Percentiles rank a stretch among this genome's conserved stretches.
These are phyloP conservation scores for Talaromyces nanjingensis DNA, from an alignment of 495 filamentous ascomycete genomes.

Conservation along the genomic window DNA sequence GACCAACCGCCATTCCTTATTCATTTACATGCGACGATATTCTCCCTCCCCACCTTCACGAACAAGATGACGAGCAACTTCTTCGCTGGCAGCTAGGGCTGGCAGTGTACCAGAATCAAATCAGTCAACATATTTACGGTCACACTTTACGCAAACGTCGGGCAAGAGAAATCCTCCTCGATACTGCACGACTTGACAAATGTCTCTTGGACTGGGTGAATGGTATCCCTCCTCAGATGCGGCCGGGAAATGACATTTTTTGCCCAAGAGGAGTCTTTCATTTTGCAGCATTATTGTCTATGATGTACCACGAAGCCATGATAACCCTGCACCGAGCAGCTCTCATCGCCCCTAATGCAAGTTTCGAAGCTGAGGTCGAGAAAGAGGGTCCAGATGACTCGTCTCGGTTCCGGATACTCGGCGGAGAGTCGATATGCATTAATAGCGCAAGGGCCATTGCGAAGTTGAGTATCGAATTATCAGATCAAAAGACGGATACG, in stretches of 20 bases:
- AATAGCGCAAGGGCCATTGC: conserved; percentile 4
- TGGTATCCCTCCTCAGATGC: conserved; percentile 2
- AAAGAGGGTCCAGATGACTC: conserved; percentile 4
- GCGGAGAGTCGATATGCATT: conserved; percentile 1
- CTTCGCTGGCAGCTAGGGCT: conserved; percentile 6
- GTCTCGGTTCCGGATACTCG: conserved; percentile 2
- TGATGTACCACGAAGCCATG: conserved; percentile 5
- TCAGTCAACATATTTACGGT: conserved; percentile 3
- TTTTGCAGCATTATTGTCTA: background rate
- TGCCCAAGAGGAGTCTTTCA: background rate
- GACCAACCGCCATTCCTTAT: conserved; percentile 1
- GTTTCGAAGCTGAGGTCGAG: conserved; percentile 3
- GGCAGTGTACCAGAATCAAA: conserved; percentile 1
- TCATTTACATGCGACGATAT: conserved; percentile 4
- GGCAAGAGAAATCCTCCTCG: conserved; percentile 1
- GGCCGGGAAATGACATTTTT: conserved; percentile 4
- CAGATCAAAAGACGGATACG: conserved; percentile 1
- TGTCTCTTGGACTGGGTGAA: conserved; percentile 4
- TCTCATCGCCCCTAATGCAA: background rate
- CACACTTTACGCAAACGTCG: conserved; percentile 4
- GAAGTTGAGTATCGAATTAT: conserved; percentile 3
- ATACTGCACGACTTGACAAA: conserved; percentile 2
- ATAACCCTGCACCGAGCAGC: conserved; percentile 3
- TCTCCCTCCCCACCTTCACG: conserved; percentile 4
- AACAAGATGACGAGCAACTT: background rate